Percentiles rank a stretch among this genome's conserved stretches.
Conservation (phyloP, 306 rosid species). For the Vigna unguiculata region DNA sequence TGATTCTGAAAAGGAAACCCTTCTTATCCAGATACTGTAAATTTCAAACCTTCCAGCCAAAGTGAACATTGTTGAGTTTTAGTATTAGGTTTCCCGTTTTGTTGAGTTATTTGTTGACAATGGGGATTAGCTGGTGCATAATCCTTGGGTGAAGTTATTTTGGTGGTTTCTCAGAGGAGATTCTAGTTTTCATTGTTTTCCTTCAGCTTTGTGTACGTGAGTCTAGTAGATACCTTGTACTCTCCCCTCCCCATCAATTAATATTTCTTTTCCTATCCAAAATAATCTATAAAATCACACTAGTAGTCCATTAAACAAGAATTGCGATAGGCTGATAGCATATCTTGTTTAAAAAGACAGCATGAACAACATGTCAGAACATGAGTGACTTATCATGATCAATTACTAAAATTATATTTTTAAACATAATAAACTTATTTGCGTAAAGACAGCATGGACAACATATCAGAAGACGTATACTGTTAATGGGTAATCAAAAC, state of each 20-base stretch:
- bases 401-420: constrained; percentile 29
- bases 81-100: neutral
- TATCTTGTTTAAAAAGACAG: constrained; percentile 1
- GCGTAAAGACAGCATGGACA: neutral
- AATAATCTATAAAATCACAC: constrained; percentile 6
- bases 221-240: neutral
- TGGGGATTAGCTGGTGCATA: neutral
- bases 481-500: neutral
- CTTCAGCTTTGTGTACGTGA: neutral
- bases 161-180: neutral
- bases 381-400: neutral
- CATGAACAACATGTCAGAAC: neutral
- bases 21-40: constrained; percentile 1
- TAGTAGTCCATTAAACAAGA: constrained; percentile 21
- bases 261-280: constrained; percentile 23
- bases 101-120: neutral
- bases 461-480: neutral
- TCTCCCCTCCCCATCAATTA: constrained; percentile 11
- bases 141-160: neutral
- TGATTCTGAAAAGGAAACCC: neutral
- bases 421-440: too few relatives aligned
- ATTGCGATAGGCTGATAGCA: constrained; percentile 21
- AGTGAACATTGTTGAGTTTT: neutral
- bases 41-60: neutral
- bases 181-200: neutral